Base-by-base conservation (phyloP, 345 rosid species). In the Lepidium aucheri region DNA sequence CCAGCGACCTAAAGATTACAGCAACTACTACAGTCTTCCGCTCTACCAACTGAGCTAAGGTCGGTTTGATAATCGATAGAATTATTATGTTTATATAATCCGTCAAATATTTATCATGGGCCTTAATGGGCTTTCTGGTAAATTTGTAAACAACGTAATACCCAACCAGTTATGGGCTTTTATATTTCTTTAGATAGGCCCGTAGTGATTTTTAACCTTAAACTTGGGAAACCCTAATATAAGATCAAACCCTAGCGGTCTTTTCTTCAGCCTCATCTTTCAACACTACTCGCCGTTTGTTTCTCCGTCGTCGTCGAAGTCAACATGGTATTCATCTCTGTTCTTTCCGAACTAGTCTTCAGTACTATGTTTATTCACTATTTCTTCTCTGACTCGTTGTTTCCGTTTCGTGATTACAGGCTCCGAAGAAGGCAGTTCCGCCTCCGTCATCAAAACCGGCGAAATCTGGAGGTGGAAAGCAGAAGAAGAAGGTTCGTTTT, bases 11-110 rank as follows among this genome's bases (percentile, higher is more conserved):
- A 85, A 83, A 86, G 79, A 79, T 79, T 50, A 63, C 72, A 39
- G 67, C 53, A 12, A 22, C 50, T 0, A 70, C 90, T 90, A 88
- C 92, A 83, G 92, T 83, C 95, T 90, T 86, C 95, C 90, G 95
- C 95, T 83, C 91, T 90, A 38, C 90, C 91, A 87, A 83, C 97
- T 87, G 90, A 87, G 91, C 94, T 85, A 89, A 89, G 85, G 88
- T 84, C 91, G 91, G 89, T 5, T 6, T 26, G 30, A 26, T 26
- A 2, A 4, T 26, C 5, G 5, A 1, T 4, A 26, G 6, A 26
- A 26, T 26, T n/a, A n/a, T n/a, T n/a, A n/a, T n/a, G n/a, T n/a
- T n/a, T n/a, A n/a, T n/a, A n/a, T n/a, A n/a, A n/a, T n/a, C n/a
- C n/a, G n/a, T n/a, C n/a, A n/a, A n/a, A 26, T 26, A 0, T 26